These are phyloP conservation scores for Saturnispora galanensis DNA, from an alignment of 805 yeast genomes.

Conservation along the genomic window DNA sequence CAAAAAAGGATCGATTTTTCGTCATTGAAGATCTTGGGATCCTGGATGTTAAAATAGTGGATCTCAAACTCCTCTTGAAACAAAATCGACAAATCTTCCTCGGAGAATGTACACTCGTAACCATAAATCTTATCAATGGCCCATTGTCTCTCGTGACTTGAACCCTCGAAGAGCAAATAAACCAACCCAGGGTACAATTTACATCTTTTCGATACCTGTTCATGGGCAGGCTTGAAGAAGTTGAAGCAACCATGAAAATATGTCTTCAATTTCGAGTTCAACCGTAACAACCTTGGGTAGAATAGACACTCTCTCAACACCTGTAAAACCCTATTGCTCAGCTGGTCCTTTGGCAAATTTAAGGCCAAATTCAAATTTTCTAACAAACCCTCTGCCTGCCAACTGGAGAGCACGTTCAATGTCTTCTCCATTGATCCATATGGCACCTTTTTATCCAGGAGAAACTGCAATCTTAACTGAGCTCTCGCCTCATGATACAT, in stretches of 20 bases:
- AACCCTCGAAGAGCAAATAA: slow-evolving; percentile 47
- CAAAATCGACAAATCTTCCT: slow-evolving; percentile 25
- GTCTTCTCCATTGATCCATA: slow-evolving; percentile 18
- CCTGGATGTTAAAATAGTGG: slow-evolving; percentile 45
- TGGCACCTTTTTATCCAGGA: slow-evolving; percentile 33
- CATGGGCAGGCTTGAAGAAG: slow-evolving; percentile 11
- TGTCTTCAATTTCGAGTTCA: slow-evolving; percentile 26
- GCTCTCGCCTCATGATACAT: slow-evolving; percentile 47
- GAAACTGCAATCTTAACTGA: slow-evolving; percentile 40
- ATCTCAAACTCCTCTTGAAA: slow-evolving; percentile 46
- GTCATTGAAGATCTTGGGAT: slow-evolving; percentile 38
- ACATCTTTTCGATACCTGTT: slow-evolving; percentile 14
- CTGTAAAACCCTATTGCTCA: slow-evolving; percentile 16
- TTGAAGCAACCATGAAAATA: slow-evolving; percentile 31
- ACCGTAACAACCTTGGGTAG: slow-evolving; percentile 42
- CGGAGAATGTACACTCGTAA: slow-evolving; percentile 12
- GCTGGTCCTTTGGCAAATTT: slow-evolving; percentile 16
- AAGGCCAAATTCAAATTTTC: slow-evolving; percentile 13
- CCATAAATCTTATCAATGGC: slow-evolving; percentile 28
- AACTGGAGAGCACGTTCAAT: slow-evolving; percentile 16
- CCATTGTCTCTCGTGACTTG: slow-evolving; percentile 37
- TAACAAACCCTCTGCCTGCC: slow-evolving; percentile 20
- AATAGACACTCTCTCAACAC: slow-evolving; percentile 39
- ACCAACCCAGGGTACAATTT: slow-evolving; percentile 39
- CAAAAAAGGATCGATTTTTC: slow-evolving; percentile 37